Evolutionary conservation across 2,329 filamentous ascomycete genomes (phyloP), one percentile per base, ranked within the genome.

Genomic region (Thielaviopsis euricoi): DNA sequence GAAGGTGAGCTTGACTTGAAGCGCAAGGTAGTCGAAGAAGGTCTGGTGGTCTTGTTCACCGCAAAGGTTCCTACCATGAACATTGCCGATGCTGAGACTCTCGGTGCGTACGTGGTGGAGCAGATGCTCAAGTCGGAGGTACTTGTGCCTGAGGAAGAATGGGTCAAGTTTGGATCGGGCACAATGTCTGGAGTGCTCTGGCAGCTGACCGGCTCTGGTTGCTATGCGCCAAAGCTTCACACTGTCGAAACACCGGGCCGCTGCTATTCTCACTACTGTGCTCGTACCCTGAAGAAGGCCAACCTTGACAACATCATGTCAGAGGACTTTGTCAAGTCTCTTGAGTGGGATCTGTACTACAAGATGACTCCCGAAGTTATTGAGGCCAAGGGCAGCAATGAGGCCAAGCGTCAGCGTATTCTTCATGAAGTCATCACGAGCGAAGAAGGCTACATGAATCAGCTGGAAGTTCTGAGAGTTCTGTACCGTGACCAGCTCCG

Each of bases 61-160:
- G 81, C 87, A 71, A 97, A 96, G 70, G 89, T 98, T 0, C 90
- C 93, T 0, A 98, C 89, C 0, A 96, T 98, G 89, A 97, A 98
- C 65, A 91, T 93, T 49, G 90, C 91, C 6, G 94, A 98, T 74
- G 93, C 93, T 0, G 93, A 98, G 68, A 85, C 84, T 0, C 75
- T 98, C 55, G 88, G 87, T 61, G 79, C 81, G 60, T 82, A 81
- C 48, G 87, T 95, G 0, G 83, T 95, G 1, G 76, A 82, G 57
- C 80, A 84, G 52, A 93, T 98, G 87, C 80, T 91, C 63, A 77
- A 80, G 23, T 82, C 85, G 9, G 85, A 83, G 46, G 87, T 89
- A 12, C 73, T 98, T 33, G 75, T 94, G 5, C 83, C 85, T 15
- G 91, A 96, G 37, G 93, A 98, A 69, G 94, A 98, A 72, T 98